These are phyloP conservation scores for Suhomyces choctaworum DNA, from an alignment of 1,139 yeast species.

Conservation along the genomic window DNA sequence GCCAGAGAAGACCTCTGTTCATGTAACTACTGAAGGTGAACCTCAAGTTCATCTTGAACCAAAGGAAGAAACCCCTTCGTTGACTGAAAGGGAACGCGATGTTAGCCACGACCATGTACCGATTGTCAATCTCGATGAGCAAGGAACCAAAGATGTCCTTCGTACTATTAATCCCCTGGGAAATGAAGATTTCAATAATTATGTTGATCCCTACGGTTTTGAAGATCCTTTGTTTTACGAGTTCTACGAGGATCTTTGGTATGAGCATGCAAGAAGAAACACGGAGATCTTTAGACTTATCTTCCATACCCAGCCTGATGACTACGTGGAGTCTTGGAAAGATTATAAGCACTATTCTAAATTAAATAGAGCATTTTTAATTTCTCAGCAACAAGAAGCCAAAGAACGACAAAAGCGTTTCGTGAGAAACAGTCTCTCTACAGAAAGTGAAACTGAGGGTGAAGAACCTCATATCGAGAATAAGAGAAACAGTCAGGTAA, in stretches of 20 bases:
- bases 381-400: constrained; percentile 49
- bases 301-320: constrained; percentile 95
- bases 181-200: constrained; percentile 38
- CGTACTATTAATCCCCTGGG: constrained; percentile 32
- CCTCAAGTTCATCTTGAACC: constrained; percentile 9
- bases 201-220: constrained; percentile 84
- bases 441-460: constrained; percentile 19
- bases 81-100: constrained; percentile 9
- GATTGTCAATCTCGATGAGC: constrained; percentile 48
- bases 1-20: constrained; percentile 17
- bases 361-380: constrained; percentile 54
- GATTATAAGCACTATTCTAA: constrained; percentile 75
- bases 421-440: constrained; percentile 12
- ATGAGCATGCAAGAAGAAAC: constrained; percentile 78
- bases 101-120: constrained; percentile 31
- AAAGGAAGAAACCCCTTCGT: constrained; percentile 4
- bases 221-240: constrained; percentile 79
- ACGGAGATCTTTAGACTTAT: constrained; percentile 79
- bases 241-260: constrained; percentile 89
- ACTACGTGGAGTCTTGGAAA: constrained; percentile 81
- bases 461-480: constrained; percentile 11
- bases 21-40: constrained; percentile 19
- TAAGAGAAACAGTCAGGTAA: constrained; percentile 24
- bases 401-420: constrained; percentile 23
- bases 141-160: constrained; percentile 46